Evolutionary conservation across 2,329 filamentous ascomycete species (phyloP), one percentile per base, ranked within the genome.

Genomic region (Neonectria punicea): DNA sequence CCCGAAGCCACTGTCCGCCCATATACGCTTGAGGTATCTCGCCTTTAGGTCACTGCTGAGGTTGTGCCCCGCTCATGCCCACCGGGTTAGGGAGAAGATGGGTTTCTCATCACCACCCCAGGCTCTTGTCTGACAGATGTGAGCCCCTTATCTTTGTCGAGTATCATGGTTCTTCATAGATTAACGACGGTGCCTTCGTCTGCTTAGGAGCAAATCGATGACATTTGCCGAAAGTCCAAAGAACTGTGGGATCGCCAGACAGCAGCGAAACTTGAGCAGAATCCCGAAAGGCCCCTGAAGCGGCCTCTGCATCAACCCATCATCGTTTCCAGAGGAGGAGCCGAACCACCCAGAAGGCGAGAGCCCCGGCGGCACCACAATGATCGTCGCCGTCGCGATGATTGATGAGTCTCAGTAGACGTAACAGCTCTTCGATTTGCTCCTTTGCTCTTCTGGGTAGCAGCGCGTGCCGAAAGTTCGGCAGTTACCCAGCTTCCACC

Each of bases 41-140:
- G 50, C 68, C 71, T 72, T 70, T 60, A 55, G 65, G 63, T 53
- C 49, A 57, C 54, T 58, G 58, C 49, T 34, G 25, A 50, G 50
- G 53, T 64, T 51, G 49, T 74, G 71, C 66, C 61, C 58, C 70
- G 57, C 59, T 74, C 69, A 71, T 75, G 66, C 61, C 36, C 41
- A 61, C 63, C 43, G 59, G 54, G 61, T 53, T 65, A 88, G 86
- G 87, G 87, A 70, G 86, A 89, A 77, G 87, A 89, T 75, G 87
- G 87, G 2, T 89, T 85, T 70, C 80, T 89, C 63, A 88, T 89
- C 71, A 85, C 83, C 32, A 88, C 86, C 2, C 85, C 86, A 8
- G 87, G 87, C 36, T 80, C 83, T 59, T 89, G 86, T 73, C 76
- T 89, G 69, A 87, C 85, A 70, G 87, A 89, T 80, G 87, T 89